Evolutionary conservation across 1,139 yeast species (phyloP).

Genomic region (Candida mesenterica): DNA sequence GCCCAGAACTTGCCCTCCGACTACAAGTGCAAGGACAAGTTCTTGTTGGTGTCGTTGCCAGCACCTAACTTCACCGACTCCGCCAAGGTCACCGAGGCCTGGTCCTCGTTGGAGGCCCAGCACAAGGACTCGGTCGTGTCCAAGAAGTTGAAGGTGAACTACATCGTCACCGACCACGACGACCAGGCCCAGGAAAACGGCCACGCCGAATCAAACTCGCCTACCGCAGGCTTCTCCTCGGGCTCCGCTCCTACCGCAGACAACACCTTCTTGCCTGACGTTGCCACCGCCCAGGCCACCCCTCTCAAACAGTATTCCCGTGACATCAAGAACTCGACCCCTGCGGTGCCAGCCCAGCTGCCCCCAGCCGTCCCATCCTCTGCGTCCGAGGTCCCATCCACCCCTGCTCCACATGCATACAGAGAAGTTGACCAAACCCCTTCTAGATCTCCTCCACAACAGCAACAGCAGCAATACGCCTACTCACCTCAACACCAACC

Average conservation of each 20-base stretch:
- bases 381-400: slow-evolving; percentile 7
- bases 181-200: slow-evolving; percentile 19
- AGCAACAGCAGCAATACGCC: slow-evolving; percentile 7
- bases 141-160: slow-evolving; percentile 78
- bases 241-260: slow-evolving; percentile 15
- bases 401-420: slow-evolving; percentile 8
- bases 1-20: slow-evolving; percentile 71
- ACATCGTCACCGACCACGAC: slow-evolving; percentile 38
- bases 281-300: slow-evolving; percentile 17
- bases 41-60: slow-evolving; percentile 83
- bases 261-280: slow-evolving; percentile 14
- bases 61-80: slow-evolving; percentile 60
- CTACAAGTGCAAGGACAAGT: slow-evolving; percentile 86
- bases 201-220: slow-evolving; percentile 10
- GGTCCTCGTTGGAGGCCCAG: slow-evolving; percentile 69
- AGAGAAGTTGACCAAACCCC: slow-evolving; percentile 8
- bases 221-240: slow-evolving; percentile 16
- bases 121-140: slow-evolving; percentile 60
- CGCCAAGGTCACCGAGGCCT: slow-evolving; percentile 60
- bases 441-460: slow-evolving; percentile 9
- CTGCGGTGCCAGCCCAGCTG: slow-evolving; percentile 7
- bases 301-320: slow-evolving; percentile 11
- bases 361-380: slow-evolving; percentile 6
- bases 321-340: slow-evolving; percentile 5
- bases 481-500: slow-evolving; percentile 12